Evolutionary conservation across 1,139 yeast genomes (phyloP).

Genomic region (Eremothecium cymbalariae): DNA sequence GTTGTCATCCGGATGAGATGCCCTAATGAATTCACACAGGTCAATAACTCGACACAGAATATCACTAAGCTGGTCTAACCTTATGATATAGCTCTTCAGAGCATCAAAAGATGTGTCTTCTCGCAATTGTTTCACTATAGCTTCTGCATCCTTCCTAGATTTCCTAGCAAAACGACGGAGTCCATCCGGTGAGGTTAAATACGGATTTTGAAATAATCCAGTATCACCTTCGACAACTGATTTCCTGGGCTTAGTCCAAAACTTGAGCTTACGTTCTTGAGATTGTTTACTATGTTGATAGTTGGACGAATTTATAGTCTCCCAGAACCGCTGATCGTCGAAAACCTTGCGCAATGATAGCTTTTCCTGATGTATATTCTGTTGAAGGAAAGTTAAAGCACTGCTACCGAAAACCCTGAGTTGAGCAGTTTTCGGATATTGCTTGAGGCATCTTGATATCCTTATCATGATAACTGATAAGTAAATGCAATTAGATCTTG

Average conservation of each 20-base stretch:
- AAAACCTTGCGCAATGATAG: slow-evolving; percentile 15
- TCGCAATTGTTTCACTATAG: slow-evolving; percentile 49
- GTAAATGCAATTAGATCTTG: too few relatives aligned
- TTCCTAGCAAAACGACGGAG: slow-evolving; percentile 56
- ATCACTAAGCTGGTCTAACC: slow-evolving; percentile 80
- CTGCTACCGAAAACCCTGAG: too few relatives aligned
- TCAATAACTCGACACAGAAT: slow-evolving; percentile 87
- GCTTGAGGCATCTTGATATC: too few relatives aligned
- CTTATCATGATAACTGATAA: too few relatives aligned
- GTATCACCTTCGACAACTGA: slow-evolving; percentile 23
- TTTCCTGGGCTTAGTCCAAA: slow-evolving; percentile 5
- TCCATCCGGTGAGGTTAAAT: slow-evolving; percentile 62
- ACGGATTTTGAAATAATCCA: slow-evolving; percentile 72
- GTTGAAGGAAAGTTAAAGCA: too few relatives aligned
- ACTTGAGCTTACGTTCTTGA: not conserved
- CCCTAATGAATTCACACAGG: slow-evolving; percentile 85
- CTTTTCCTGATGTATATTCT: too few relatives aligned
- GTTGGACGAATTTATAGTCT: too few relatives aligned
- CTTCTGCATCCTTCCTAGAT: slow-evolving; percentile 57
- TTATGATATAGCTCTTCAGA: slow-evolving; percentile 46
- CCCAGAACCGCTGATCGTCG: slow-evolving; percentile 23
- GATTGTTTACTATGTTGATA: too few relatives aligned
- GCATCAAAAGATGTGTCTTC: slow-evolving; percentile 42
- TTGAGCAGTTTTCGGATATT: too few relatives aligned
- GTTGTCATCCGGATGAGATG: slow-evolving; percentile 67